phyloP scores from a whole-genome alignment of 768 basidiomycete species.

The Nevesoporus exiguus region DNA sequence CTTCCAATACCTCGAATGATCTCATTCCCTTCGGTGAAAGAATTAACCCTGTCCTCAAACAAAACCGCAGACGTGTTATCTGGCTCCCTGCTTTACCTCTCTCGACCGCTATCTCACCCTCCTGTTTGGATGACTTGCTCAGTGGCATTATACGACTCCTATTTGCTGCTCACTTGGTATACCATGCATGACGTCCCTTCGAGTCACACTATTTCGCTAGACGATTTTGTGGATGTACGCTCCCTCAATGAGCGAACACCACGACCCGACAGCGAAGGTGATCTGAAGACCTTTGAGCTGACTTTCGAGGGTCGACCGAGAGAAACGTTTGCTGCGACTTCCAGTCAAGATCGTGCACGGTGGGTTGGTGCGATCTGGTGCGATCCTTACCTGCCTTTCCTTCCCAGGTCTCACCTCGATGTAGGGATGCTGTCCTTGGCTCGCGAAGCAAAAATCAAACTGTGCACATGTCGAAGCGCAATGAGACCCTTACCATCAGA shows the following conservation, averaged over 20 bases:
- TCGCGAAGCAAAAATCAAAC: conserved; percentile 26
- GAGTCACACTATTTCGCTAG: conserved; percentile 46
- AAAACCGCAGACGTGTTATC: conserved; percentile 2
- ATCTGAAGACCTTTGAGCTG: conserved; percentile 62
- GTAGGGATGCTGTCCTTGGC: conserved; percentile 59
- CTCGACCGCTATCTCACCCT: conserved; percentile 27
- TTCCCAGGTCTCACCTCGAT: neutral
- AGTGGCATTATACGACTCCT: conserved; percentile 34
- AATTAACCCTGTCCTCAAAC: neutral
- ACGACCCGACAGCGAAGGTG: conserved; percentile 41
- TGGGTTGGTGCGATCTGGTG: conserved; percentile 80
- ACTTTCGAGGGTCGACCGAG: conserved; percentile 47
- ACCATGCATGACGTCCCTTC: conserved; percentile 39
- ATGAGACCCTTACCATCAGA: conserved; percentile 10
- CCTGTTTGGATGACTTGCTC: conserved; percentile 52
- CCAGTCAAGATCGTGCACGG: conserved; percentile 59
- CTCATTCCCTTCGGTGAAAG: neutral
- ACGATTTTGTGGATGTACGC: conserved; percentile 58
- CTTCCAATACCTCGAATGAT: conserved; percentile 1
- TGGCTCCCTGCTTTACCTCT: conserved; percentile 48
- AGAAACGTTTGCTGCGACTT: conserved; percentile 61
- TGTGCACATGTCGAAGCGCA: neutral
- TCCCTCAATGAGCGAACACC: conserved; percentile 51
- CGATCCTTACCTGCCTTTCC: conserved; percentile 9
- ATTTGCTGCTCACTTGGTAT: conserved; percentile 48